These are phyloP conservation scores for Crinitomyces ghanaensis DNA, from an alignment of 805 yeast genomes.

Conservation along the genomic window DNA sequence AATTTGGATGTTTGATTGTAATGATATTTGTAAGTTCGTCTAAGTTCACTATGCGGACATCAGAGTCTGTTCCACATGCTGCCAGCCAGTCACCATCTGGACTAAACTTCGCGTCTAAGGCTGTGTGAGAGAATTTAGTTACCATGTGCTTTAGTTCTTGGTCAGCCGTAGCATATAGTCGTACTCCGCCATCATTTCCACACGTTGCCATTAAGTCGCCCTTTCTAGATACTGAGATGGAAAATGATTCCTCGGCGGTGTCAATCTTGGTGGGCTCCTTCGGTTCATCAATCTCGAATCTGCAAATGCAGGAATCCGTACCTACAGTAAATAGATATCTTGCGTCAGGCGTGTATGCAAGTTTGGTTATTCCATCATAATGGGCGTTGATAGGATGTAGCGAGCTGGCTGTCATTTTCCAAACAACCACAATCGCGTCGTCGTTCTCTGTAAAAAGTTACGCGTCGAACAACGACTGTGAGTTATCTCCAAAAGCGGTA, in stretches of 20 bases:
- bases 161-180: no score
- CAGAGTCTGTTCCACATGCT: slow-evolving; percentile 25
- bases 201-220: no score
- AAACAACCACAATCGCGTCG: no score
- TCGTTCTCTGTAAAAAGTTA: no score
- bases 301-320: slow-evolving; percentile 24
- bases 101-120: slow-evolving; percentile 22
- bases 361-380: slow-evolving; percentile 23
- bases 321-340: slow-evolving; percentile 26
- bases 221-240: no score
- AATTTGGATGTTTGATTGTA: slow-evolving; percentile 33
- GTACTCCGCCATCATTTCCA: no score
- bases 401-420: no score
- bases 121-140: no score
- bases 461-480: no score
- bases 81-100: slow-evolving; percentile 28
- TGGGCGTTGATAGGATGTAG: slow-evolving; percentile 25
- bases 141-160: no score
- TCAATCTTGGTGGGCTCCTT: slow-evolving; percentile 26
- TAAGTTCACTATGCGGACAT: slow-evolving; percentile 22
- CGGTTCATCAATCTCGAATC: slow-evolving; percentile 21
- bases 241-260: slow-evolving; percentile 9
- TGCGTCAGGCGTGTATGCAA: slow-evolving; percentile 26
- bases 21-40: slow-evolving; percentile 28
- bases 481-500: no score